Conservation (phyloP, 1,139 yeast genomes). For the Lipomyces yarrowii region DNA sequence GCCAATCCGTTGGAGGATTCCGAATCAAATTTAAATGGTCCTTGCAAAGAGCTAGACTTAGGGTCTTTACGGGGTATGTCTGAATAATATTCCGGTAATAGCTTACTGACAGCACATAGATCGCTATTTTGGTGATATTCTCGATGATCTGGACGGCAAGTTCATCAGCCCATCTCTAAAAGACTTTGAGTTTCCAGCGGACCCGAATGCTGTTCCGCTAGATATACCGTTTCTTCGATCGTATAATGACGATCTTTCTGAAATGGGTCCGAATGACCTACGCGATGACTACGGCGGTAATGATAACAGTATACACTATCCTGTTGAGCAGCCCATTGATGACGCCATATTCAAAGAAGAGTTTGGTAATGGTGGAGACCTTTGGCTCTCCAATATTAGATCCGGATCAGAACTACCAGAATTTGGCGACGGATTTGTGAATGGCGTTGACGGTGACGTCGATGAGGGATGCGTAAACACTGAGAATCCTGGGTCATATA, state of each 20-base stretch:
- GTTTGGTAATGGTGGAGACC: slow-evolving; percentile 31
- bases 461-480: slow-evolving; percentile 37
- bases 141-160: slow-evolving; percentile 19
- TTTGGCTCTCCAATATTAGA: slow-evolving; percentile 26
- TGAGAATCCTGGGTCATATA: slow-evolving; percentile 32
- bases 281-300: slow-evolving; percentile 28
- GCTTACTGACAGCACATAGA: slow-evolving; percentile 6
- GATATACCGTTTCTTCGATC: slow-evolving; percentile 23
- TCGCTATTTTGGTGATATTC: slow-evolving; percentile 35
- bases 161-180: slow-evolving; percentile 47
- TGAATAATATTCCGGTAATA: not conserved
- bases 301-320: slow-evolving; percentile 27
- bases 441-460: slow-evolving; percentile 34
- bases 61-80: slow-evolving; percentile 10
- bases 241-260: slow-evolving; percentile 10
- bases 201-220: slow-evolving; percentile 19
- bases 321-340: not conserved
- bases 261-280: slow-evolving; percentile 30
- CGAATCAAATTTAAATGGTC: not conserved
- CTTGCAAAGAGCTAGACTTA: slow-evolving; percentile 21
- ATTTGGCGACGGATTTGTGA: slow-evolving; percentile 11
- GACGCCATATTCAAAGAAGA: slow-evolving; percentile 11
- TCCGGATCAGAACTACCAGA: slow-evolving; percentile 14
- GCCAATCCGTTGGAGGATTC: slow-evolving; percentile 11
- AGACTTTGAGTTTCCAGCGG: slow-evolving; percentile 41